A percentile compares a stretch with the other conserved stretches of the same genome.
Conservation (phyloP, 1,139 yeast species). For the Lizanozyma gosingica region DNA sequence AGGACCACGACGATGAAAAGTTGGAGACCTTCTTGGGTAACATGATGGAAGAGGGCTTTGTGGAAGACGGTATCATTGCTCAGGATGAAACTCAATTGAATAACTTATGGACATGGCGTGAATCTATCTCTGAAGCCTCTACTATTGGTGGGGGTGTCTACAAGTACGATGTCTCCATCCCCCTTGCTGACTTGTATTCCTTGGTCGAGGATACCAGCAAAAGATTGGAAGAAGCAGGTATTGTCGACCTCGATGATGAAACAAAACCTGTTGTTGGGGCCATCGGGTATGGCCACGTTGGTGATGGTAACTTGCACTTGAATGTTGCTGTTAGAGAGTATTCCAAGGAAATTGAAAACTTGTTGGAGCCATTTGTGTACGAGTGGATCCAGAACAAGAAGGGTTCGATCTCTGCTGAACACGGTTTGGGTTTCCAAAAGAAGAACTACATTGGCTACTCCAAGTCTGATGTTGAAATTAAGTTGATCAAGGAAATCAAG, state of each 20-base stretch:
- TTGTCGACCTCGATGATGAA: constrained; percentile 58
- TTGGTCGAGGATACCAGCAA: constrained; percentile 67
- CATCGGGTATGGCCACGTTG: constrained; percentile 92
- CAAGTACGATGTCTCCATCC: constrained; percentile 91
- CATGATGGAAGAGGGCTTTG: constrained; percentile 77
- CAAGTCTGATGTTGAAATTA: constrained; percentile 60
- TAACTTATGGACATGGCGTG: constrained; percentile 93
- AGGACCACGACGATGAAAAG: constrained; percentile 75
- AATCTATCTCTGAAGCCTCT: constrained; percentile 82
- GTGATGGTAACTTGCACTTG: constrained; percentile 91
- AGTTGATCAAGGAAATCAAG: constrained; percentile 69
- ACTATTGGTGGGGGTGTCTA: constrained; percentile 88
- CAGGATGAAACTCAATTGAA: constrained; percentile 85
- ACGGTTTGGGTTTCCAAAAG: constrained; percentile 95
- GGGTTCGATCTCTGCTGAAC: constrained; percentile 95
- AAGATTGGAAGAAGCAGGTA: constrained; percentile 44
- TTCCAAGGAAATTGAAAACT: constrained; percentile 63
- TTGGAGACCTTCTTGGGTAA: constrained; percentile 72
- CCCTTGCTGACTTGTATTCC: constrained; percentile 68
- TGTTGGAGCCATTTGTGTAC: constrained; percentile 86
- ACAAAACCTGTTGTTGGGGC: constrained; percentile 75
- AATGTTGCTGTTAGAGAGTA: constrained; percentile 87
- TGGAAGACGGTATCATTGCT: constrained; percentile 88
- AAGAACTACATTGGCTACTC: constrained; percentile 79
- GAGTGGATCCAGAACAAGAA: constrained; percentile 69